Percentiles rank a stretch among this genome's conserved stretches.
These are phyloP conservation scores for Mucor piriformis DNA, from an alignment of 371 early-diverging fungal species.

Conservation along the genomic window DNA sequence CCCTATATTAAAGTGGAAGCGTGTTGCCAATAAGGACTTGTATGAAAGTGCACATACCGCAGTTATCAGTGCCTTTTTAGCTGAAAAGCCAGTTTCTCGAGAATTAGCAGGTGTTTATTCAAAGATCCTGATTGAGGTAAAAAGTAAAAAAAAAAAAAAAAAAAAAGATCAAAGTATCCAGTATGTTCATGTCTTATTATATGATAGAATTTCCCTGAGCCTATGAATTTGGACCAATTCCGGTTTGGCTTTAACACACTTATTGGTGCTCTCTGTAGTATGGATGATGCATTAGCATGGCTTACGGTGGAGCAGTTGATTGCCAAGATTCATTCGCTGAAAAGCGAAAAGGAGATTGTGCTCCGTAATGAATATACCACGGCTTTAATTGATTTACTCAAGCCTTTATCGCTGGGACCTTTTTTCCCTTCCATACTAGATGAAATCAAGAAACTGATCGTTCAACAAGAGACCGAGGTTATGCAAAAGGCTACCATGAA, in stretches of 20 bases:
- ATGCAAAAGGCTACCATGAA: slow-evolving; percentile 43
- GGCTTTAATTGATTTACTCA: slow-evolving; percentile 44
- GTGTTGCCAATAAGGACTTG: slow-evolving; percentile 48
- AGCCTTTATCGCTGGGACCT: slow-evolving; percentile 53
- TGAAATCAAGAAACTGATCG: slow-evolving; percentile 25
- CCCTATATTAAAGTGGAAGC: slow-evolving; percentile 55
- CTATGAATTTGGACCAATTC: slow-evolving; percentile 62
- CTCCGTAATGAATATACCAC: slow-evolving; percentile 38
- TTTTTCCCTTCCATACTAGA: slow-evolving; percentile 42
- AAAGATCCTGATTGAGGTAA: slow-evolving; percentile 50
- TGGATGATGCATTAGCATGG: slow-evolving; percentile 67
- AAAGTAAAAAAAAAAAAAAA: slow-evolving; percentile 1
- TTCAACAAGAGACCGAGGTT: slow-evolving; percentile 20
- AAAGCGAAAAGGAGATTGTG: slow-evolving; percentile 21
- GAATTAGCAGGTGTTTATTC: slow-evolving; percentile 55
- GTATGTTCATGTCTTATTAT: background rate
- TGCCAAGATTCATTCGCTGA: slow-evolving; percentile 35
- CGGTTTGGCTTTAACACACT: slow-evolving; percentile 62
- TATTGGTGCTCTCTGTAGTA: slow-evolving; percentile 57
- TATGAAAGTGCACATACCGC: slow-evolving; percentile 70
- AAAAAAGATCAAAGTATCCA: background rate
- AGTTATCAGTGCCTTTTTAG: slow-evolving; percentile 54
- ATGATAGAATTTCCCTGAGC: slow-evolving; percentile 56
- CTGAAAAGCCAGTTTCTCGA: slow-evolving; percentile 50
- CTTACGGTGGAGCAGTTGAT: slow-evolving; percentile 55